A percentile compares a stretch with the other conserved stretches of the same genome.
Conservation (phyloP, 805 yeast genomes). For the Blastobotrys parvus region DNA sequence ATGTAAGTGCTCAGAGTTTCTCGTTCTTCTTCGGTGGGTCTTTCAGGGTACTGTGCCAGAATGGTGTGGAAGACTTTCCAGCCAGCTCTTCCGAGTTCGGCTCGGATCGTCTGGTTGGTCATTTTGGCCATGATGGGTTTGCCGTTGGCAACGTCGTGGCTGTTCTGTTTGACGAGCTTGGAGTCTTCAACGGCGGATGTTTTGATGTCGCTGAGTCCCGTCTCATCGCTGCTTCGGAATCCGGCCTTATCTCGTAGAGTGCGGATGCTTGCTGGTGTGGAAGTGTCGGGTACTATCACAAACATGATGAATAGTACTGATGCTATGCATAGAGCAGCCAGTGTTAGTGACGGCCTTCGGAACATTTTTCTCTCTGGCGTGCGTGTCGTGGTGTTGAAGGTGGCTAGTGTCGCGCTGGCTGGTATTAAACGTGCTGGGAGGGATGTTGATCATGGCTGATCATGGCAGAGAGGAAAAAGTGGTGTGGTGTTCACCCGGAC, state of each 20-base stretch:
- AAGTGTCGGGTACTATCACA: constrained; percentile 6
- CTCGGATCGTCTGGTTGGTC: constrained; percentile 72
- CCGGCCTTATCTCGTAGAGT: constrained; percentile 7
- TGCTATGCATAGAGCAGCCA: constrained; percentile 11
- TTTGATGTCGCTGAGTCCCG: neutral
- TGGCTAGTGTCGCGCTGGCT: neutral
- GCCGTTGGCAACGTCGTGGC: constrained; percentile 16
- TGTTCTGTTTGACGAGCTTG: neutral
- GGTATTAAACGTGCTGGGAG: neutral
- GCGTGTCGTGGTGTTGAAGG: neutral
- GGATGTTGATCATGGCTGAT: no score
- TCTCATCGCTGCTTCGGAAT: neutral
- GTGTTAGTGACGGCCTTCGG: constrained; percentile 12
- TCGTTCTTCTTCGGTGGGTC: constrained; percentile 58
- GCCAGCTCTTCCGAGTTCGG: constrained; percentile 82
- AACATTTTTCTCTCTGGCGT: constrained; percentile 7
- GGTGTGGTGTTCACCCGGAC: neutral
- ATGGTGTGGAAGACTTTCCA: constrained; percentile 93
- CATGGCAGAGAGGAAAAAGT: no score
- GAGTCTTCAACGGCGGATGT: neutral
- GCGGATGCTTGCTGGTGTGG: no score
- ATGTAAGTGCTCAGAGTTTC: constrained; percentile 57
- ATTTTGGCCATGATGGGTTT: constrained; percentile 83
- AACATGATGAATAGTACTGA: constrained; percentile 6
- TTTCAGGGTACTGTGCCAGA: constrained; percentile 83